Base-by-base conservation (phyloP, 257 asterid genomes). In the Galeopsis tetrahit region DNA sequence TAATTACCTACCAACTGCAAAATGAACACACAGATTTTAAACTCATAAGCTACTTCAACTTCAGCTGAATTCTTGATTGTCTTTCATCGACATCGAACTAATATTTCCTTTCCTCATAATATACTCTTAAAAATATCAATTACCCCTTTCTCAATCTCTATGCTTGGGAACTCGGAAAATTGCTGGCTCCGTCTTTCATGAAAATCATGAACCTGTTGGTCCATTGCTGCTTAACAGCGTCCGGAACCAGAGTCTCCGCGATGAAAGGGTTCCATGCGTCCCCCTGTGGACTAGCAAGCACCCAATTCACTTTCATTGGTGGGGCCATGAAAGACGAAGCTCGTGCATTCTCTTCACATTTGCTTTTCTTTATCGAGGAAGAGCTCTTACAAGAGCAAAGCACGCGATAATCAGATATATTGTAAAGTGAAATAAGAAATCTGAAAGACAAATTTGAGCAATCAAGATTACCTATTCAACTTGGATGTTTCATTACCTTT, bases 291-390 rank as follows among this genome's bases (percentile, higher is more conserved):
- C 84, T 88, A 74, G 82, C 85, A 36, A 92, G 82, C 70, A 88
- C 91, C 96, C 97, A 93, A 51, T 82, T 88, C 21, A 90, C 91
- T 80, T 87, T 84, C 73, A 60, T 71, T 3, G 96, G 97, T 4
- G 85, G 86, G 57, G 62, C 63, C n/a, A 61, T 11, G 59, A 85
- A 78, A 2, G 86, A 80, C 2, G 90, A 84, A 46, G 75, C 67
- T 15, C 57, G 80, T 36, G 33, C 48, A 32, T 70, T 66, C 46
- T 71, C 80, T 68, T 4, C 49, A 13, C 65, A 8, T 2, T 43
- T 31, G 8, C 71, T 77, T 40, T 75, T 86, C 83, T 71, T 77
- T 80, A 69, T 15, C 5, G 73, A 65, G 70, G 62, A 43, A 6
- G 76, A 58, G 70, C 76, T 81, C 91, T 86, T 60, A 68, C 57